A percentile compares a stretch with the other conserved stretches of the same genome.
These are phyloP conservation scores for Termitomyces sp. DNA, from an alignment of 768 basidiomycete genomes.

Conservation along the genomic window DNA sequence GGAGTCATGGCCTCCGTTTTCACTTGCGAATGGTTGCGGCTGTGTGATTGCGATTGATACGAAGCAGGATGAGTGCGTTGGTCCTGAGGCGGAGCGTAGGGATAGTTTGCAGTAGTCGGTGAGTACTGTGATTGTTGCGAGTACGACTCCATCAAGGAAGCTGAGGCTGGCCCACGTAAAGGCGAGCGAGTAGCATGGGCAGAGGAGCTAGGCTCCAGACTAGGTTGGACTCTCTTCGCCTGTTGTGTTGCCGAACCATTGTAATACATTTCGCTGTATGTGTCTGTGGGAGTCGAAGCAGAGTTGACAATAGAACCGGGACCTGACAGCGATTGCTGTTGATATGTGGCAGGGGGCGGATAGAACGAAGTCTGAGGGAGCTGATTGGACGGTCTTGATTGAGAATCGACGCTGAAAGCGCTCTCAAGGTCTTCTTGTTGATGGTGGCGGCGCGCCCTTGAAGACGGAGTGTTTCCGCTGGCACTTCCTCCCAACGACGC, in stretches of 20 bases:
- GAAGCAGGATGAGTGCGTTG: slow-evolving; percentile 31
- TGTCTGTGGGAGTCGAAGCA: slow-evolving; percentile 35
- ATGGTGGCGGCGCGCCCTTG: slow-evolving; percentile 60
- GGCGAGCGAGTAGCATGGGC: slow-evolving; percentile 57
- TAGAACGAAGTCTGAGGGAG: slow-evolving; percentile 46
- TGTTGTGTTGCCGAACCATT: slow-evolving; percentile 41
- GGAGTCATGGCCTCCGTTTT: slow-evolving; percentile 50
- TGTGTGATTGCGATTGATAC: slow-evolving; percentile 56
- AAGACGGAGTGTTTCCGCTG: slow-evolving; percentile 29
- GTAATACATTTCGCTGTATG: slow-evolving; percentile 61
- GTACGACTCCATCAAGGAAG: slow-evolving; percentile 64
- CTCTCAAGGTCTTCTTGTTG: slow-evolving; percentile 65
- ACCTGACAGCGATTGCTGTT: slow-evolving; percentile 40
- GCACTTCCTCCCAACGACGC: slow-evolving; percentile 54
- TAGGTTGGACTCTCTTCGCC: slow-evolving; percentile 51
- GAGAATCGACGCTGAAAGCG: slow-evolving; percentile 34
- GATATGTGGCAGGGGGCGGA: slow-evolving; percentile 52
- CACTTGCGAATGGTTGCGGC: slow-evolving; percentile 51
- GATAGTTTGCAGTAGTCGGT: slow-evolving; percentile 47
- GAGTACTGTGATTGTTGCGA: slow-evolving; percentile 66
- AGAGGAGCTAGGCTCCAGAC: slow-evolving; percentile 45
- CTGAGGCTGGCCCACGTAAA: slow-evolving; percentile 44
- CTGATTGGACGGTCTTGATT: slow-evolving; percentile 37
- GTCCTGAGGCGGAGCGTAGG: slow-evolving; percentile 41
- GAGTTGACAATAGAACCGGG: slow-evolving; percentile 26